Percentiles rank a stretch among this genome's conserved stretches.
phyloP scores from a whole-genome alignment of 2,329 filamentous ascomycete genomes.

The Phyllosticta citriasiana region DNA sequence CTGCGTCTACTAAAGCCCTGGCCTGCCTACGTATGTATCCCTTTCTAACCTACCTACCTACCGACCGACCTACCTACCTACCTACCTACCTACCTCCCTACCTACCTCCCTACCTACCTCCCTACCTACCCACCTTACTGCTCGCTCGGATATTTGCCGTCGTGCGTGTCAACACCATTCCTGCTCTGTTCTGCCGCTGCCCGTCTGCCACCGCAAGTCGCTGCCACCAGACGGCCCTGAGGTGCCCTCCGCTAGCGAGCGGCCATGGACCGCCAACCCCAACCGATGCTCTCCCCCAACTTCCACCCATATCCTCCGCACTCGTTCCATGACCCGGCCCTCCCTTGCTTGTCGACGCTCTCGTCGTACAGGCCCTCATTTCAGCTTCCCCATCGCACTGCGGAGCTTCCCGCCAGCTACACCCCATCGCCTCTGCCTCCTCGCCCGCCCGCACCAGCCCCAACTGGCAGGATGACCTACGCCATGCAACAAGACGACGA shows the following conservation, averaged over 20 bases:
- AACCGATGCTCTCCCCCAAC: slow-evolving; percentile 11
- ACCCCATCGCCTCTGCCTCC: slow-evolving; percentile 11
- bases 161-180: slow-evolving; percentile 4
- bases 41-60: background rate
- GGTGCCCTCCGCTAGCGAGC: slow-evolving; percentile 2
- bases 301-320: slow-evolving; percentile 11
- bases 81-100: background rate
- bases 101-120: too few species aligned
- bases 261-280: slow-evolving; percentile 12
- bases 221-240: slow-evolving; percentile 1
- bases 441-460: slow-evolving; percentile 3
- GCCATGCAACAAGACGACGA: slow-evolving; percentile 40
- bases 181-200: background rate
- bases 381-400: slow-evolving; percentile 31
- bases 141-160: background rate
- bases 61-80: too few species aligned
- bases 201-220: background rate
- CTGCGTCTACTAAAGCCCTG: slow-evolving; percentile 28
- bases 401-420: slow-evolving; percentile 27
- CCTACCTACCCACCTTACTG: slow-evolving; percentile 3
- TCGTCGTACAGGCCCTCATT: slow-evolving; percentile 23
- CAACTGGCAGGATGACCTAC: slow-evolving; percentile 27
- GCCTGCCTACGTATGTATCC: background rate
- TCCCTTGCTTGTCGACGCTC: slow-evolving; percentile 20
- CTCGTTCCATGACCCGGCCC: slow-evolving; percentile 13